Evolutionary conservation across 257 asterid genomes (phyloP).

Genomic region (Primulina huaijiensis): DNA sequence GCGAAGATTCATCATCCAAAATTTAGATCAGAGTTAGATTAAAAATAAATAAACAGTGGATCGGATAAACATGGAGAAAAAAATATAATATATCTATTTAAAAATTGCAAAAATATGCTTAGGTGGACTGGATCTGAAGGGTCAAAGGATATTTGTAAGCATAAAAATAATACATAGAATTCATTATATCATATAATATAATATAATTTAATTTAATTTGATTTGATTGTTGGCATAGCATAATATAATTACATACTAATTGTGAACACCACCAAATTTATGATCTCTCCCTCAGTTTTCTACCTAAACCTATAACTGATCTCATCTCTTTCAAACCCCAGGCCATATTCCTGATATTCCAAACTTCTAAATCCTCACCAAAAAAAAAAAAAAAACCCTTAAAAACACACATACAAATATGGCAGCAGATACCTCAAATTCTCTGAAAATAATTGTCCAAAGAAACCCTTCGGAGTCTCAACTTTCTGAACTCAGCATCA

Average conservation of each 20-base stretch:
- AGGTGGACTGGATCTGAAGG: slow-evolving; percentile 27
- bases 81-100: too few species aligned
- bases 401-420: slow-evolving; percentile 15
- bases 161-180: not conserved
- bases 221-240: too few species aligned
- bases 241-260: too few species aligned
- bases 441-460: slow-evolving; percentile 63
- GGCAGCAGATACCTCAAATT: slow-evolving; percentile 41
- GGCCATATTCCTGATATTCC: not conserved
- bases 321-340: not conserved
- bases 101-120: slow-evolving; percentile 9
- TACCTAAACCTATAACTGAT: not conserved
- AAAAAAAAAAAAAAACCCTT: not conserved
- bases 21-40: too few species aligned
- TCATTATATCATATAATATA: not conserved
- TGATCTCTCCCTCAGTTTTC: not conserved
- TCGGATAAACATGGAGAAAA: too few species aligned
- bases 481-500: slow-evolving; percentile 68
- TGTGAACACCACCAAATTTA: not conserved
- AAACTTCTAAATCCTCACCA: not conserved
- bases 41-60: too few species aligned
- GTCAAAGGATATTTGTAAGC: slow-evolving; percentile 34
- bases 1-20: too few species aligned
- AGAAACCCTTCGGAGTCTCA: slow-evolving; percentile 64
- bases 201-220: too few species aligned